Evolutionary conservation across 495 filamentous ascomycete genomes (phyloP).

Genomic region (Penicillium steckii): DNA sequence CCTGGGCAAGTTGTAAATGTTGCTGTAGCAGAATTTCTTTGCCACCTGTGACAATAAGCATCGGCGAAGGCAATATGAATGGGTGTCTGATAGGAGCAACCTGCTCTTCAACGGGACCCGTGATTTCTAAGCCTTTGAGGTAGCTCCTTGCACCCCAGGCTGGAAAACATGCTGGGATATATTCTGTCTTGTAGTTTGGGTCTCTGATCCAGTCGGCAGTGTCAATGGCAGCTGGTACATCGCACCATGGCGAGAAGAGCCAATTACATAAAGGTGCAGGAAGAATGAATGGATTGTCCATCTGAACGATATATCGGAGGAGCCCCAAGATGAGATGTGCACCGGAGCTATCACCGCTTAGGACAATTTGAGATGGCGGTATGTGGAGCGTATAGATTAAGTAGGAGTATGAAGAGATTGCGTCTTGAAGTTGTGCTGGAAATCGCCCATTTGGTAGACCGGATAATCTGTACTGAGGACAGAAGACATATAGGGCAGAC

Average conservation of each 20-base stretch:
- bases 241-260: constrained; percentile 43
- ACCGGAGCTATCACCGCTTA: constrained; percentile 47
- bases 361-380: constrained; percentile 31
- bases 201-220: constrained; percentile 14
- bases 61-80: constrained; percentile 34
- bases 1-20: constrained; percentile 25
- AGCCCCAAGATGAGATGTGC: constrained; percentile 39
- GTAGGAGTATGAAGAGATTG: constrained; percentile 38
- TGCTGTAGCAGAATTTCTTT: constrained; percentile 40
- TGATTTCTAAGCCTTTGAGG: constrained; percentile 16
- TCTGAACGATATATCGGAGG: constrained; percentile 29
- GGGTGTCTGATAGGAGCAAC: constrained; percentile 30
- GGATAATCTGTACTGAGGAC: constrained; percentile 40
- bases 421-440: constrained; percentile 48
- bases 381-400: constrained; percentile 33
- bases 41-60: constrained; percentile 37
- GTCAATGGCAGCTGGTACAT: constrained; percentile 15
- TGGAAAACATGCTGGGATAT: constrained; percentile 27
- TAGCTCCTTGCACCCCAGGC: constrained; percentile 35
- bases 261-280: constrained; percentile 22
- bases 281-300: constrained; percentile 5
- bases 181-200: constrained; percentile 37
- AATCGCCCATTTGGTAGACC: constrained; percentile 30
- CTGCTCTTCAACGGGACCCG: constrained; percentile 24
- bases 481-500: constrained; percentile 24